These are phyloP conservation scores for Chlorella sp. DNA, from an alignment of 139 green algal genomes.

Conservation along the genomic window DNA sequence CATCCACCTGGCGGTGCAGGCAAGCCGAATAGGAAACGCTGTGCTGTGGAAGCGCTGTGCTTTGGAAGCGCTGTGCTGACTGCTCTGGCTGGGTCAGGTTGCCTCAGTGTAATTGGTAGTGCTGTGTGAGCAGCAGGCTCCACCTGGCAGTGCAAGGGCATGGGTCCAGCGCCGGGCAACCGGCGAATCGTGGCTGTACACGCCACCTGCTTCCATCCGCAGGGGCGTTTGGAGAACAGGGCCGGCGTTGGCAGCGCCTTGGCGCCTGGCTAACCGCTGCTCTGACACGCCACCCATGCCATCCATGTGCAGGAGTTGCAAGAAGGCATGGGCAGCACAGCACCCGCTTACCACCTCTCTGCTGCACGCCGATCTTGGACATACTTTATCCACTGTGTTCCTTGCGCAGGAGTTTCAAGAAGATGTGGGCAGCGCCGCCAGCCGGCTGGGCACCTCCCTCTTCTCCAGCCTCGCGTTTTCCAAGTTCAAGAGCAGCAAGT, in stretches of 20 bases:
- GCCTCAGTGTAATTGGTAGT: too few relatives aligned
- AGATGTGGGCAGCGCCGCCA: constrained; percentile 49
- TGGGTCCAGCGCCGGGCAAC: too few relatives aligned
- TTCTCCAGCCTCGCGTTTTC: constrained; percentile 31
- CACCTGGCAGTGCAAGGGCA: constrained; percentile 60
- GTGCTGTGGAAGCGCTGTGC: too few relatives aligned
- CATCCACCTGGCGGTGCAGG: constrained; percentile 57
- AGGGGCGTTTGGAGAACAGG: too few relatives aligned
- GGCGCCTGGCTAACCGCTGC: too few relatives aligned
- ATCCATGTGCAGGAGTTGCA: not conserved
- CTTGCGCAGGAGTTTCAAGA: constrained; percentile 42
- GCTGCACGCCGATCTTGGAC: too few relatives aligned
- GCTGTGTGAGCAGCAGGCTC: constrained; percentile 49
- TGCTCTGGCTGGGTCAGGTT: too few relatives aligned
- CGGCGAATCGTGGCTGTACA: not conserved
- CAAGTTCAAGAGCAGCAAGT: constrained; percentile 5
- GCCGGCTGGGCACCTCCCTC: constrained; percentile 37
- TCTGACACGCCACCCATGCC: too few relatives aligned
- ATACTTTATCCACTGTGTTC: not conserved
- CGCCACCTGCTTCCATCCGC: too few relatives aligned
- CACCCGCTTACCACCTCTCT: not conserved
- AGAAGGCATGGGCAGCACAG: not conserved
- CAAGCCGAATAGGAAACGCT: not conserved
- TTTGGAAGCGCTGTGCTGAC: too few relatives aligned
- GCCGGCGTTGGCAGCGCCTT: too few relatives aligned